phyloP scores from a whole-genome alignment of 768 basidiomycete genomes.

The Gloeostereum incarnatum region DNA sequence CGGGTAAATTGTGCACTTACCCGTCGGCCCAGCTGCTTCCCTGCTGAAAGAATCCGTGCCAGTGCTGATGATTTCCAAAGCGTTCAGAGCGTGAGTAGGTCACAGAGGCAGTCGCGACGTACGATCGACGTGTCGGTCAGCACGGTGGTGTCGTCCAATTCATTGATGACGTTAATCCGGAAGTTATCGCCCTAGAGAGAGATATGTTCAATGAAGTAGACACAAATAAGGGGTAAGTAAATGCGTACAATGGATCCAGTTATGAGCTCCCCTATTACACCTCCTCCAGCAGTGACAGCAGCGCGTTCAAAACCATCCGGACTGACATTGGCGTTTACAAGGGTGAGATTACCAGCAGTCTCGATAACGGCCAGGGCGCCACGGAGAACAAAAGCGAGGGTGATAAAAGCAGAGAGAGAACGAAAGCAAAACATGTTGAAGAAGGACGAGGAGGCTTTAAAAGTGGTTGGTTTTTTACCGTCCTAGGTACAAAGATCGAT shows the following conservation, averaged over 20 bases:
- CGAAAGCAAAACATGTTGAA: too few species aligned
- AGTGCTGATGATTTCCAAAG: conserved; percentile 17
- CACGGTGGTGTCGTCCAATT: conserved; percentile 30
- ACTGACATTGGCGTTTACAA: conserved; percentile 22
- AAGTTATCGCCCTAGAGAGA: conserved; percentile 3
- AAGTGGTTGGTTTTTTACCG: too few species aligned
- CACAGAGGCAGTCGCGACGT: not conserved
- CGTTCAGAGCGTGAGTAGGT: not conserved
- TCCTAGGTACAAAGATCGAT: too few species aligned
- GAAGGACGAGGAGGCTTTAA: too few species aligned
- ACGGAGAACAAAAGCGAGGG: not conserved
- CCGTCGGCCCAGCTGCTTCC: conserved; percentile 25
- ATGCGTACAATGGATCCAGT: conserved; percentile 12
- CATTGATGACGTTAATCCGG: conserved; percentile 28
- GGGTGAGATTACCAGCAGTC: conserved; percentile 13
- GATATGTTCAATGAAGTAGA: not conserved
- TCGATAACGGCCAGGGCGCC: conserved; percentile 2
- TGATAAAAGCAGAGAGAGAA: not conserved
- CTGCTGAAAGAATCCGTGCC: conserved; percentile 40
- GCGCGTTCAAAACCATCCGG: conserved; percentile 24
- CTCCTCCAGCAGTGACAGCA: conserved; percentile 24
- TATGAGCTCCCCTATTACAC: conserved; percentile 36
- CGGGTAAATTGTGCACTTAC: conserved; percentile 20
- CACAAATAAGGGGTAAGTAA: not conserved
- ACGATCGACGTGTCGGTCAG: conserved; percentile 23